These are phyloP conservation scores for Boletus rufocinnamomeus DNA, from an alignment of 768 basidiomycete species.

Conservation along the genomic window DNA sequence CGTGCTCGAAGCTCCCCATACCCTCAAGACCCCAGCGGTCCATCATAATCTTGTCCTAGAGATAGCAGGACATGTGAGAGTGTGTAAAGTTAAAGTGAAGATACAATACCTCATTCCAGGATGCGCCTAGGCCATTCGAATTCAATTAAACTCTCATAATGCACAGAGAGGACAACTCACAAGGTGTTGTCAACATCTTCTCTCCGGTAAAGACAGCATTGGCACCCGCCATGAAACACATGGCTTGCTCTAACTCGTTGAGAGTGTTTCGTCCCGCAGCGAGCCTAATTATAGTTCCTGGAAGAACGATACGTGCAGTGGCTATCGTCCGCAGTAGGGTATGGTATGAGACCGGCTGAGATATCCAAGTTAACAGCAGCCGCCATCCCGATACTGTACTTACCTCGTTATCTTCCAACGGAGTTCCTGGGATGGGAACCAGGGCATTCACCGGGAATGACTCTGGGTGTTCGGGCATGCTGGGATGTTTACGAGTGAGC, in stretches of 20 bases:
- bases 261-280: constrained; percentile 92
- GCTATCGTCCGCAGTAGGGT: constrained; percentile 92
- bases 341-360: constrained; percentile 77
- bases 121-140: constrained; percentile 57
- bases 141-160: constrained; percentile 7
- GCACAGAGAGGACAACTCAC: constrained; percentile 46
- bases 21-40: constrained; percentile 88
- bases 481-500: constrained; percentile 33
- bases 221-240: constrained; percentile 99
- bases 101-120: constrained; percentile 83
- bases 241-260: constrained; percentile 88
- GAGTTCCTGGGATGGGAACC: constrained; percentile 94
- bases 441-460: constrained; percentile 98
- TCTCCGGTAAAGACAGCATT: constrained; percentile 99
- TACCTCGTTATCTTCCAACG: constrained; percentile 88
- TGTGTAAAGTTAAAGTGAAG: background rate
- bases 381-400: constrained; percentile 13
- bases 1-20: constrained; percentile 87
- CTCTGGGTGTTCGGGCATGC: constrained; percentile 96
- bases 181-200: constrained; percentile 95
- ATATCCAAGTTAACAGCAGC: constrained; percentile 16
- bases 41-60: constrained; percentile 92
- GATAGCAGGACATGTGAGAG: constrained; percentile 3
- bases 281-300: constrained; percentile 90
- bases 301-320: constrained; percentile 90